phyloP scores from a whole-genome alignment of 176 grass and related monocot genomes.

The Aegilops bicornis region DNA sequence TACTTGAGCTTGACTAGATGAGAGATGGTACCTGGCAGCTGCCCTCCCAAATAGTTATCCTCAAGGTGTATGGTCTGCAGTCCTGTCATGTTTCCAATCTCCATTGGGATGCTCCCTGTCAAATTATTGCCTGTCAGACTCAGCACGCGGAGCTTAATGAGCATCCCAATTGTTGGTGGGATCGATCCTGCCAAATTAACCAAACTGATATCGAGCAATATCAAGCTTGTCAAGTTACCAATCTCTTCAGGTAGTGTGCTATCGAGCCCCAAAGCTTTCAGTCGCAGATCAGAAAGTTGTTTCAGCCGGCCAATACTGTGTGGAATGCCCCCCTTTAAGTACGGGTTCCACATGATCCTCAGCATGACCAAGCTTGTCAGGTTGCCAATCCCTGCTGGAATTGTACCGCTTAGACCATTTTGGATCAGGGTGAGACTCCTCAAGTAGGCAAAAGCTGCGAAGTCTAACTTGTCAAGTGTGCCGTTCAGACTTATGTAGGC shows the following conservation, averaged over 20 bases:
- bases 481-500: neutral
- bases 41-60: neutral
- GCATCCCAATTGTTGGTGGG: neutral
- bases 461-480: neutral
- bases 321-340: neutral
- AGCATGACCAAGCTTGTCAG: neutral
- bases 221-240: neutral
- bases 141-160: neutral
- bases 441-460: neutral
- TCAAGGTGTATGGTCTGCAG: neutral
- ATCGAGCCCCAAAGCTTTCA: neutral
- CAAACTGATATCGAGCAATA: rapidly evolving
- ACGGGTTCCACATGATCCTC: neutral
- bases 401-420: neutral
- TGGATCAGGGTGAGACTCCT: neutral
- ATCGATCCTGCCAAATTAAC: neutral
- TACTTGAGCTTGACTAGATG: neutral
- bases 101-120: neutral
- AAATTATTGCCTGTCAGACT: neutral
- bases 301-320: neutral
- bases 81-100: neutral
- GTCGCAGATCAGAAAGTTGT: neutral
- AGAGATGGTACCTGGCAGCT: neutral
- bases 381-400: neutral
- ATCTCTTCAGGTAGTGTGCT: neutral